Evolutionary conservation across 176 grass and related monocot species (phyloP), one percentile per base, ranked within the genome.

Genomic region (Neostapfia colusana): DNA sequence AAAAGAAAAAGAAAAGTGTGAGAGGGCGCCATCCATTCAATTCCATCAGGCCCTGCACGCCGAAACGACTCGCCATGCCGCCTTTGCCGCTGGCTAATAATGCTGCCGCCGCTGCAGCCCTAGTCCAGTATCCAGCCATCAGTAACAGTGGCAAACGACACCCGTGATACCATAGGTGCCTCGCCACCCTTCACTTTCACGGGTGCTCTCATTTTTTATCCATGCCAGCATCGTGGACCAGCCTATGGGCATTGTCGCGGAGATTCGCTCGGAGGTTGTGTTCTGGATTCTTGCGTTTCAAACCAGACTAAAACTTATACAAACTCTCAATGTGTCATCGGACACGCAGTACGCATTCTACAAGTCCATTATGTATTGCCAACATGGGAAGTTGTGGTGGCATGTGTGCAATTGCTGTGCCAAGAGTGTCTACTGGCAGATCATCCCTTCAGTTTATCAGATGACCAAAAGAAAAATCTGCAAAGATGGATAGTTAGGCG

Each of bases 71-170:
- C 42, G 12, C 66, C 42, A 17, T 49, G 14, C 46, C 17, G 17
- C 49, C 49, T 70, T 70, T 70, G 43, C 67, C 25, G 24, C 16
- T 49, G 43, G 14, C 43, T 46, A 49, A 70, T 70, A 70, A 70
- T 70, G 67, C 44, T 49, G 43, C 67, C 67, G 67, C 24, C 43
- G 67, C 43, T 45, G 40, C 62, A 38, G 8, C 40, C n/a, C 41
- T 26, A 69, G 46, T 42, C 40, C 16, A 51, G 49, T 27, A 16
- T 12, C 66, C 11, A 23, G 66, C 41, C 41, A 41, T 27, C 66
- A 69, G 66, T 69, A 69, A 69, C 43, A 70, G 67, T 49, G 7
- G 67, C 67, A 49, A 20, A 17, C 26, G 67, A 49, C 44, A 49
- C 43, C 42, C 24, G 66, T 46, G 43, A 49, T 10, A 18, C 43